phyloP scores from a whole-genome alignment of 1,139 yeast genomes.

The Sporopachydermia cereana region DNA sequence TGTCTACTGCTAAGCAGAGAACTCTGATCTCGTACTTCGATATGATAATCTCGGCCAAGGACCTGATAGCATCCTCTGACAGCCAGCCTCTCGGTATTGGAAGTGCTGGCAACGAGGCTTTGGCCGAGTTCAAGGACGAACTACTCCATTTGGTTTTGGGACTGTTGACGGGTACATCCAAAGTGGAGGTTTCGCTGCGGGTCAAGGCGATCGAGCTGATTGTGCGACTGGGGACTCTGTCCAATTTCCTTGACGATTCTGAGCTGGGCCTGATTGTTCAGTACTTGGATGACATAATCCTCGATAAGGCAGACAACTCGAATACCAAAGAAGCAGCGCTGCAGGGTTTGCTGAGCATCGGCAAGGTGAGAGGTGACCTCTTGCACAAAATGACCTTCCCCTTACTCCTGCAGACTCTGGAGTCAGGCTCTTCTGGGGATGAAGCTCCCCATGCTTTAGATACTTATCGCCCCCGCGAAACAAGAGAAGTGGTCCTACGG shows the following conservation, averaged over 20 bases:
- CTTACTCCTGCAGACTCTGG: constrained; percentile 33
- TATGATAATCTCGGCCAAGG: neutral
- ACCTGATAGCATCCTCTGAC: constrained; percentile 15
- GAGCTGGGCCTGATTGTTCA: constrained; percentile 57
- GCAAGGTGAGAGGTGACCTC: constrained; percentile 30
- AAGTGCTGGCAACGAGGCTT: constrained; percentile 18
- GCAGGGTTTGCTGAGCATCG: constrained; percentile 41
- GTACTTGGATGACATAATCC: constrained; percentile 51
- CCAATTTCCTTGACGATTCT: constrained; percentile 33
- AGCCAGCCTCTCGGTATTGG: constrained; percentile 21
- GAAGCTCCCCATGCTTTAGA: neutral
- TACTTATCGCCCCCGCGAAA: neutral
- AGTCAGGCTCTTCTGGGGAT: constrained; percentile 10
- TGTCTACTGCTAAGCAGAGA: constrained; percentile 46
- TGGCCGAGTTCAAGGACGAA: constrained; percentile 46
- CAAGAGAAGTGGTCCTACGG: constrained; percentile 17
- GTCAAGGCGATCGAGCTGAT: constrained; percentile 57
- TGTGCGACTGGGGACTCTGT: constrained; percentile 37
- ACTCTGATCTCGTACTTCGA: constrained; percentile 39
- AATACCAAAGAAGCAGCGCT: constrained; percentile 33
- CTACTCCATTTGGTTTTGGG: constrained; percentile 54
- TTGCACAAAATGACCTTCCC: constrained; percentile 54
- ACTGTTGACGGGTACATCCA: constrained; percentile 54
- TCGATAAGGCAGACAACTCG: constrained; percentile 32
- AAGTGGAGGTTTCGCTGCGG: constrained; percentile 55